These are phyloP conservation scores for Colletotrichum sojae DNA, from an alignment of 2,329 filamentous ascomycete genomes.

Conservation along the genomic window DNA sequence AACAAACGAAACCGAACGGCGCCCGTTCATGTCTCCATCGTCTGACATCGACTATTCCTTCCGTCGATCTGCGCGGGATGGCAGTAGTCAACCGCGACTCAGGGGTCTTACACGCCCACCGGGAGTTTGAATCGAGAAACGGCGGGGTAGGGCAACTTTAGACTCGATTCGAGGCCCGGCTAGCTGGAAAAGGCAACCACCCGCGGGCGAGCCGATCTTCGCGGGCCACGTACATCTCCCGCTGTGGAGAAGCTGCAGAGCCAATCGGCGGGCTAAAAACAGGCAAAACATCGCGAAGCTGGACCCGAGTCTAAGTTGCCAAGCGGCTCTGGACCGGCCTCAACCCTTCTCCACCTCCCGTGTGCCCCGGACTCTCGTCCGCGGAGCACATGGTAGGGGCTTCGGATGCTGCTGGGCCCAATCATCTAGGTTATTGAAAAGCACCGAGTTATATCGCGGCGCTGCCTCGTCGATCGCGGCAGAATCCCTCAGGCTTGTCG, in stretches of 20 bases:
- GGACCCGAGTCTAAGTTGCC: slow-evolving; percentile 10
- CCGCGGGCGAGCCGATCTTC: neutral
- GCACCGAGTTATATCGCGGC: too few relatives aligned
- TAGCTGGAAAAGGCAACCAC: slow-evolving; percentile 3
- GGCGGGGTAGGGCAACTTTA: slow-evolving; percentile 17
- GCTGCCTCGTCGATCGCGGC: too few relatives aligned
- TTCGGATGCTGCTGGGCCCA: too few relatives aligned
- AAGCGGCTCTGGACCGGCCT: slow-evolving; percentile 18
- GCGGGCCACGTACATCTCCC: slow-evolving; percentile 37
- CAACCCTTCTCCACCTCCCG: neutral
- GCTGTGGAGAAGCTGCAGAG: neutral
- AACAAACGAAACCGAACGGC: neutral
- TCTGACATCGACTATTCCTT: slow-evolving; percentile 28
- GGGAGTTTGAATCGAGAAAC: neutral
- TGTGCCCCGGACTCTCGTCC: neutral
- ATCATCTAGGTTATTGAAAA: too few relatives aligned
- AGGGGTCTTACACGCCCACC: neutral
- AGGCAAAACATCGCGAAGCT: slow-evolving; percentile 3
- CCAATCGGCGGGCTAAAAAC: slow-evolving; percentile 8
- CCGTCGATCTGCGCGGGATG: neutral
- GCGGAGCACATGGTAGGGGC: too few relatives aligned
- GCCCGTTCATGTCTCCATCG: neutral
- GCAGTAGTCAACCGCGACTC: neutral
- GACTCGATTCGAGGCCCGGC: slow-evolving; percentile 2
- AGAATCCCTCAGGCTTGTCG: too few relatives aligned